These are phyloP conservation scores for Penicillium sp. DNA, from an alignment of 2,329 filamentous ascomycete genomes.

Conservation along the genomic window DNA sequence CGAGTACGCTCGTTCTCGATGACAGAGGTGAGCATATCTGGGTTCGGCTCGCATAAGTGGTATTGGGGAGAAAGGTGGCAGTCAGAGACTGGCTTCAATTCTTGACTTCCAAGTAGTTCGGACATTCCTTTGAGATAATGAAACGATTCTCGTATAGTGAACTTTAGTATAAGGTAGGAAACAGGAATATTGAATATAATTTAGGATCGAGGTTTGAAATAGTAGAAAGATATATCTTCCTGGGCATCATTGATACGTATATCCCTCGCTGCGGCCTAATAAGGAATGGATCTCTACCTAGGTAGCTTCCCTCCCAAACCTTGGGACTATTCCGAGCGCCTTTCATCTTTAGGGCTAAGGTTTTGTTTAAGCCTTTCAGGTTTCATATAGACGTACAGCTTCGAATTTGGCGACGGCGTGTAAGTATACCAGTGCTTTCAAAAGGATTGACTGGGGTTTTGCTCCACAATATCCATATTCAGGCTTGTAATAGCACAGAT, in stretches of 20 bases:
- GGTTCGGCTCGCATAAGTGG: constrained; percentile 4
- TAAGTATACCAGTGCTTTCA: no score
- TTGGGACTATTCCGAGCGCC: neutral
- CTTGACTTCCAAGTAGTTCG: constrained; percentile 9
- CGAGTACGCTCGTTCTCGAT: constrained; percentile 8
- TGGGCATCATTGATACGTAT: constrained; percentile 2
- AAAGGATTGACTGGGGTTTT: no score
- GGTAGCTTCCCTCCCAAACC: constrained; percentile 2
- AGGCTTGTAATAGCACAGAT: no score
- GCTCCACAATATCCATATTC: no score
- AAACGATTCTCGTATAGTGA: constrained; percentile 6
- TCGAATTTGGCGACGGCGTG: no score
- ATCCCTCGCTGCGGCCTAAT: neutral
- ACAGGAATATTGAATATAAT: neutral
- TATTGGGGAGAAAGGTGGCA: constrained; percentile 8
- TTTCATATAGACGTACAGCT: no score
- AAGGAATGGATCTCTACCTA: neutral
- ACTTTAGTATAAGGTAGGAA: neutral
- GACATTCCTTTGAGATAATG: constrained; percentile 6
- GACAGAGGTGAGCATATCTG: constrained; percentile 10
- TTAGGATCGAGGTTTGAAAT: constrained; percentile 1
- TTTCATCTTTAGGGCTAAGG: neutral
- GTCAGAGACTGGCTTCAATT: constrained; percentile 7
- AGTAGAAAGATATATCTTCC: constrained; percentile 2
- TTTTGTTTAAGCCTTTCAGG: no score